Evolutionary conservation across 169 alveolate species (phyloP).

Genomic region (Theileria orientalis): DNA sequence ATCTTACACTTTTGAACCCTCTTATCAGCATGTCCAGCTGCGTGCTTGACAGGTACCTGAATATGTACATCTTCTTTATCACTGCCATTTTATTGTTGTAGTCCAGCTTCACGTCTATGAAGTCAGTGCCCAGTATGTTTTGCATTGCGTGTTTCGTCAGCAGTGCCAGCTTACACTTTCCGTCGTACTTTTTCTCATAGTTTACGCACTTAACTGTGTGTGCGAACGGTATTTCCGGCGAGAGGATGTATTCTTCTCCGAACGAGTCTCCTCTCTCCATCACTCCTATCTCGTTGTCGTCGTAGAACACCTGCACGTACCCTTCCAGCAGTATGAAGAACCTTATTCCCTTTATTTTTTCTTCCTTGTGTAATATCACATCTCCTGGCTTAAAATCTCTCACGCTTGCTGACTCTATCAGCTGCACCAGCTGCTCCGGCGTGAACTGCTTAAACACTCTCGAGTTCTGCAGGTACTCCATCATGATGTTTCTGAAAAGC

Average conservation of each 20-base stretch:
- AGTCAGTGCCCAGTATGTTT: conserved; percentile 75
- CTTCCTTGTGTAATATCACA: conserved; percentile 71
- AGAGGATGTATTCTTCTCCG: conserved; percentile 89
- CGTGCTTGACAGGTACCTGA: conserved; percentile 80
- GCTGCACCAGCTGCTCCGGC: conserved; percentile 74
- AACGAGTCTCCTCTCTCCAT: conserved; percentile 90
- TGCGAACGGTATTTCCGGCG: conserved; percentile 80
- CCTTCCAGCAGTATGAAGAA: conserved; percentile 86
- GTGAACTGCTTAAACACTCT: conserved; percentile 81
- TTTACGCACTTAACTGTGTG: conserved; percentile 79
- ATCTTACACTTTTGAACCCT: conserved; percentile 79
- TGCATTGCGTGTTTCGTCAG: conserved; percentile 79
- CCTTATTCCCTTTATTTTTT: conserved; percentile 73
- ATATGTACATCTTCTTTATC: conserved; percentile 80
- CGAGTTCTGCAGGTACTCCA: conserved; percentile 82
- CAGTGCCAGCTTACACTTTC: conserved; percentile 74
- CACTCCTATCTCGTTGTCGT: conserved; percentile 67
- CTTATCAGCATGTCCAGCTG: conserved; percentile 80
- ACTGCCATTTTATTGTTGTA: conserved; percentile 78
- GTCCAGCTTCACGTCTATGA: conserved; percentile 80
- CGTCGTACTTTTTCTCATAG: conserved; percentile 13
- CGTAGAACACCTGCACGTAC: conserved; percentile 70
- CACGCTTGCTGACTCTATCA: conserved; percentile 78
- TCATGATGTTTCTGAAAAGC: conserved; percentile 81
- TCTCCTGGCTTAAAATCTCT: conserved; percentile 72